Percentiles rank a stretch among this genome's conserved stretches.
Conservation (phyloP, 495 filamentous ascomycete genomes). For the Aspergillus egyptiacus region DNA sequence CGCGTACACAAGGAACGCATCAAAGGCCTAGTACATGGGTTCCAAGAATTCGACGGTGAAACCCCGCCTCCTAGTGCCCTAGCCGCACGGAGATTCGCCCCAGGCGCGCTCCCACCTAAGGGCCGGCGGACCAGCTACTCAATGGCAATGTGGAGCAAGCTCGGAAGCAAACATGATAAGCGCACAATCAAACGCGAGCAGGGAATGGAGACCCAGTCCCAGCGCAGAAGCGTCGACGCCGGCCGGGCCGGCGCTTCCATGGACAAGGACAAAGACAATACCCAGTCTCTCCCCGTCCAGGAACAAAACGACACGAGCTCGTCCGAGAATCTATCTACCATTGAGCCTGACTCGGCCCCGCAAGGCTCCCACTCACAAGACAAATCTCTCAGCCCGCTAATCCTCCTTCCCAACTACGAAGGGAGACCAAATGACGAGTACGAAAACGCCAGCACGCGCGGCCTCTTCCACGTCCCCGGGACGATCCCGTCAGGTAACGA, state of each 20-base stretch:
- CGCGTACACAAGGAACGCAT: conserved; percentile 63
- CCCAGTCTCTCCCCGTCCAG: not conserved
- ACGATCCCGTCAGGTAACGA: conserved; percentile 26
- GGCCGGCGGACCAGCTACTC: conserved; percentile 56
- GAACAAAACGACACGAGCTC: not conserved
- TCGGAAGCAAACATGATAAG: conserved; percentile 85
- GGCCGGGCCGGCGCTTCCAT: conserved; percentile 34
- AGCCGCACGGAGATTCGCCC: conserved; percentile 58
- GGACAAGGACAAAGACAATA: conserved; percentile 9
- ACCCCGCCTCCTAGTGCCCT: conserved; percentile 76
- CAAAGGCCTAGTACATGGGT: conserved; percentile 63
- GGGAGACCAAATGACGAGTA: conserved; percentile 25
- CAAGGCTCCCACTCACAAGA: not conserved
- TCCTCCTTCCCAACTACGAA: conserved; percentile 30
- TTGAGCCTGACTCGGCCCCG: not conserved
- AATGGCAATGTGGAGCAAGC: conserved; percentile 73
- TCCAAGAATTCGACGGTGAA: conserved; percentile 65
- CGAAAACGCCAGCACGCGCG: conserved; percentile 31
- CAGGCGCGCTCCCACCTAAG: conserved; percentile 48
- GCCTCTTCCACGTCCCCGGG: conserved; percentile 32
- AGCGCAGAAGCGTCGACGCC: conserved; percentile 30
- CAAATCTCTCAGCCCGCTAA: conserved; percentile 24
- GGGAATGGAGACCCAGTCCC: conserved; percentile 24
- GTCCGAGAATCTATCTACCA: too few species aligned
- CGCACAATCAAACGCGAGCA: conserved; percentile 53